Conservation (phyloP, 2,329 filamentous ascomycete species). For the Neospermospora avenae region DNA sequence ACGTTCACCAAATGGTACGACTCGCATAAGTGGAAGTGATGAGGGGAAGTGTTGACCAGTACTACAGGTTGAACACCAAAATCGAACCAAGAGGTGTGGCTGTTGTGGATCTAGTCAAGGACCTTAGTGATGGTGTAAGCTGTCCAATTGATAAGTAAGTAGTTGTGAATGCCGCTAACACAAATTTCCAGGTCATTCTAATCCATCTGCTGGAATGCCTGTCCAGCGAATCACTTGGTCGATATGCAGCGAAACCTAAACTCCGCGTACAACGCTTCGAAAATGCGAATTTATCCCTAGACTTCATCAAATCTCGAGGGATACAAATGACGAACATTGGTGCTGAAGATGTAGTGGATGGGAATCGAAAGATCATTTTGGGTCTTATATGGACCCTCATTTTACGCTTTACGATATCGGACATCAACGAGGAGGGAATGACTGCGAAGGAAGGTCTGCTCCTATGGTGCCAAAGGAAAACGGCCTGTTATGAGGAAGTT, state of each 20-base stretch:
- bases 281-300: constrained; percentile 92
- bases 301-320: constrained; percentile 85
- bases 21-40: neutral
- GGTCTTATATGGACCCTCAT: constrained; percentile 98
- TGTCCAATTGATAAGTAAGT: neutral
- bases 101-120: constrained; percentile 82
- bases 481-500: constrained; percentile 96
- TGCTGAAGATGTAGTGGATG: constrained; percentile 96
- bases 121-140: constrained; percentile 91
- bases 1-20: constrained; percentile 94
- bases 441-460: constrained; percentile 94
- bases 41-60: constrained; percentile 8
- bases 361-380: constrained; percentile 95
- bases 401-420: constrained; percentile 95
- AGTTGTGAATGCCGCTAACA: constrained; percentile 20
- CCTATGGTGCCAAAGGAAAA: constrained; percentile 97
- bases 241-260: constrained; percentile 95
- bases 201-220: constrained; percentile 97
- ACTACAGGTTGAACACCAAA: constrained; percentile 87
- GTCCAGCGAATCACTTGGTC: constrained; percentile 88
- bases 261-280: constrained; percentile 95
- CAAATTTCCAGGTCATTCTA: constrained; percentile 69
- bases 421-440: constrained; percentile 97
- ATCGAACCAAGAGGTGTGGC: constrained; percentile 72
- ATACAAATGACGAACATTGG: constrained; percentile 99